Base-by-base conservation (phyloP, 768 basidiomycete species). In the Hygrophorus pudorinus region DNA sequence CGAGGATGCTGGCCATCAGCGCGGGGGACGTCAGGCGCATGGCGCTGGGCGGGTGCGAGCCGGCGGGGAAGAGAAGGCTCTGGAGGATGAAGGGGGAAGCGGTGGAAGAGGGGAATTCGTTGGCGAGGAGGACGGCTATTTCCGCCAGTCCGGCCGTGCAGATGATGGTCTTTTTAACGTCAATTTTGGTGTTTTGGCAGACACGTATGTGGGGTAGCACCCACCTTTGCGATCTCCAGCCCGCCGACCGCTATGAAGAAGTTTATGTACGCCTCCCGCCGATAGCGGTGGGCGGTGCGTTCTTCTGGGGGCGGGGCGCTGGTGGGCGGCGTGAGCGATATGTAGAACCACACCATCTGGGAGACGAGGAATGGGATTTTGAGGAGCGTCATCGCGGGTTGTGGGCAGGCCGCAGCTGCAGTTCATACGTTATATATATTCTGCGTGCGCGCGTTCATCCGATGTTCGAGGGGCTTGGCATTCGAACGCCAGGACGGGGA, bases 11-110 rank as follows among this genome's bases (percentile, higher is more conserved):
- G 6, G 53, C 61, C 29, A 52, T 9, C n/a, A 55, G 4, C 41
- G 52, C 56, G 8, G 45, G 10, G 17, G 45, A 45, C 13, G 50
- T 51, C 36, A 60, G 46, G 53, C 51, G 28, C 56, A 38, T 17
- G 40, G 27, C 2, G 18, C 24, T 21, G 13, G 16, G 38, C 41
- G 30, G 3, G 4, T 5, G 33, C 9, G 33, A 3, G 3, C 10
- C 10, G 21, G 20, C 2, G n/a, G 7, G 38, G 18, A 40, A 20
- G 17, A 40, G 27, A 21, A 17, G 13, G 5, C 9, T 17, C 33
- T 35, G 17, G 33, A 17, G 33, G 9, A 13, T n/a, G 3, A 35
- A 13, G n/a, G 35, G 5, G 7, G 35, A 36, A 36, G n/a, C n/a
- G 5, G n/a, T 7, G 20, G 9, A 5, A 11, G 35, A 36, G 35